These are phyloP conservation scores for Poronia punctata DNA, from an alignment of 495 filamentous ascomycete genomes.

Conservation along the genomic window DNA sequence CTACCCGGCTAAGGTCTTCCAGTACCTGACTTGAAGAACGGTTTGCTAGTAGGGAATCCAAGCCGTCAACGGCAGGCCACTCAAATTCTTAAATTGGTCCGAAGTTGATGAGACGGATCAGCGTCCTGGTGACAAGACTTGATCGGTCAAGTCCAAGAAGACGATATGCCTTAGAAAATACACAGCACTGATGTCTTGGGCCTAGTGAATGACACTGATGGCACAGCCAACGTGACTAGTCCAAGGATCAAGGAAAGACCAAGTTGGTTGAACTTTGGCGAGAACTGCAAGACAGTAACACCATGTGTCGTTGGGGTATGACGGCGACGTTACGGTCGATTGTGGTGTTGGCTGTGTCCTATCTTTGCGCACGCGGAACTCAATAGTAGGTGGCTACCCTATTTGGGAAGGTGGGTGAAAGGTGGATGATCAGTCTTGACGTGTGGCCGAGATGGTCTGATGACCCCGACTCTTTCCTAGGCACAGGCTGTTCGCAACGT, in stretches of 20 bases:
- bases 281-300: not conserved
- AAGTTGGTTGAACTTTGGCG: no score
- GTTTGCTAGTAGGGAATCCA: no score
- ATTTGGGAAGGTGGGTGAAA: slow-evolving; percentile 13
- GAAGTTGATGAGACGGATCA: no score
- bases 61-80: no score
- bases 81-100: no score
- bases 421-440: slow-evolving; percentile 9
- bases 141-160: no score
- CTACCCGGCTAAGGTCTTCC: not conserved
- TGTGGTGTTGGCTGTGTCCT: not conserved
- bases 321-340: not conserved
- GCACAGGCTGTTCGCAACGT: slow-evolving; percentile 7
- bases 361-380: slow-evolving; percentile 6
- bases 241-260: not conserved
- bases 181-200: not conserved
- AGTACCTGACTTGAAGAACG: no score
- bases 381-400: slow-evolving; percentile 4
- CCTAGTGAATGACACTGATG: not conserved
- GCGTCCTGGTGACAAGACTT: no score
- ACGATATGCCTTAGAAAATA: no score
- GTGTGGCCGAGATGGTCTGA: slow-evolving; percentile 7
- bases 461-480: slow-evolving; percentile 2
- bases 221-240: slow-evolving; percentile 1
- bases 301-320: slow-evolving; percentile 2